Conservation (phyloP, 129 eudicot genomes). For the Erigeron canadensis region DNA sequence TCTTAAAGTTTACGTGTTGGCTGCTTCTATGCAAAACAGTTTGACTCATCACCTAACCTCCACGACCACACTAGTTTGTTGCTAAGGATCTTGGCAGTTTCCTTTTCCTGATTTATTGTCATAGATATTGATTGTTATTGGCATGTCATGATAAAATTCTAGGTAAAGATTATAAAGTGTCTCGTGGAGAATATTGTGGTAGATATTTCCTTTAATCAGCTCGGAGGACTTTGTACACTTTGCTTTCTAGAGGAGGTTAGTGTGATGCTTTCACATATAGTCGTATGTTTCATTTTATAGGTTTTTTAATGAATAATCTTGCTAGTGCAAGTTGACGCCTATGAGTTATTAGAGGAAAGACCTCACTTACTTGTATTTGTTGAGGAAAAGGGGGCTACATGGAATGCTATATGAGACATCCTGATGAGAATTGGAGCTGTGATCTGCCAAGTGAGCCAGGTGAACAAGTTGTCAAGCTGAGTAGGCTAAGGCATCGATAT, state of each 20-base stretch:
- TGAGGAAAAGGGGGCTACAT: no score
- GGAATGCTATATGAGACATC: no score
- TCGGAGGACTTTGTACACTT: conserved; percentile 97
- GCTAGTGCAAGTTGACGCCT: conserved; percentile 72
- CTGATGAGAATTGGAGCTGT: no score
- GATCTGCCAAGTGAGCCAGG: no score
- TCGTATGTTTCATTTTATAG: neutral
- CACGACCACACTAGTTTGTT: no score
- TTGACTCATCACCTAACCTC: no score
- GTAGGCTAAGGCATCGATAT: no score
- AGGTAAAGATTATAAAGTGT: conserved; percentile 96
- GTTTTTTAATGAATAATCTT: neutral
- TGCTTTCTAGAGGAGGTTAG: conserved; percentile 97
- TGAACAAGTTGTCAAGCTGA: no score
- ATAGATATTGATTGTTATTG: conserved; percentile 1
- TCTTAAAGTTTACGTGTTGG: no score
- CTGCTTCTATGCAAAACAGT: no score
- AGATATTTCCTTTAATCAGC: conserved; percentile 96
- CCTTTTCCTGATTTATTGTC: neutral
- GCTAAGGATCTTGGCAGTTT: neutral
- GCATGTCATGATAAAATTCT: conserved; percentile 22
- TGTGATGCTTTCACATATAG: conserved; percentile 11
- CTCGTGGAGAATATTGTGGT: conserved; percentile 97
- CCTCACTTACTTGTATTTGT: no score
- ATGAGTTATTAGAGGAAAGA: no score